Evolutionary conservation across 768 basidiomycete genomes (phyloP).

Genomic region (Termitomyces sp.): DNA sequence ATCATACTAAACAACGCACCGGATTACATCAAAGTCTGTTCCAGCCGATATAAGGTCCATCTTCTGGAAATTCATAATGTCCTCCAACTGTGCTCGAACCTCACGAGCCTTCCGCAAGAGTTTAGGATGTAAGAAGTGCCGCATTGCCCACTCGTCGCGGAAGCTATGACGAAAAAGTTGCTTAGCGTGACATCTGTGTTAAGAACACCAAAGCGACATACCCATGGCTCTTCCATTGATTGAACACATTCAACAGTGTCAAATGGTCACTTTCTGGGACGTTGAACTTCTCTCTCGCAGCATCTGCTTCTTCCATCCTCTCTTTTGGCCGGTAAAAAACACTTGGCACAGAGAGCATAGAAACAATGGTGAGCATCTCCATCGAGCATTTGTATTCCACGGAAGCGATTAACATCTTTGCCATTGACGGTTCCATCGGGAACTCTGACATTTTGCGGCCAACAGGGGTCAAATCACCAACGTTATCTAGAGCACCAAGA

Average conservation of each 20-base stretch:
- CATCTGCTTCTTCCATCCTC: conserved; percentile 95
- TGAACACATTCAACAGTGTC: conserved; percentile 92
- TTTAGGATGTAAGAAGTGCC: conserved; percentile 96
- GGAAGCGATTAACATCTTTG: conserved; percentile 96
- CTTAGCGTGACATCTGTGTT: background rate
- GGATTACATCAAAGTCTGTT: conserved; percentile 89
- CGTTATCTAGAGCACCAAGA: conserved; percentile 93
- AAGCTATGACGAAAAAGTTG: conserved; percentile 41
- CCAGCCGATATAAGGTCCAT: conserved; percentile 89
- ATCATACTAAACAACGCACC: conserved; percentile 25
- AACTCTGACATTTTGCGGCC: conserved; percentile 99
- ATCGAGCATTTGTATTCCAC: conserved; percentile 90
- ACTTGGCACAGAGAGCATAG: conserved; percentile 96
- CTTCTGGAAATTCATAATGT: conserved; percentile 99
- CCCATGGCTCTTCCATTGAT: conserved; percentile 97
- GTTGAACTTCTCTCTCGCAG: conserved; percentile 96
- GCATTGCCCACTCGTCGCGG: conserved; percentile 91
- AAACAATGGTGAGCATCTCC: conserved; percentile 98
- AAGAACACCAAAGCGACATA: conserved; percentile 29
- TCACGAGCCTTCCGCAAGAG: conserved; percentile 91
- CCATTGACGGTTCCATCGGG: conserved; percentile 99
- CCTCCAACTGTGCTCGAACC: conserved; percentile 92
- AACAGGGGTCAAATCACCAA: conserved; percentile 88
- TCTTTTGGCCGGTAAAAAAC: conserved; percentile 98
- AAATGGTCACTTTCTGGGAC: conserved; percentile 98